A percentile compares a stretch with the other conserved stretches of the same genome.
Conservation (phyloP, 768 basidiomycete species). For the Astraeus odoratus region DNA sequence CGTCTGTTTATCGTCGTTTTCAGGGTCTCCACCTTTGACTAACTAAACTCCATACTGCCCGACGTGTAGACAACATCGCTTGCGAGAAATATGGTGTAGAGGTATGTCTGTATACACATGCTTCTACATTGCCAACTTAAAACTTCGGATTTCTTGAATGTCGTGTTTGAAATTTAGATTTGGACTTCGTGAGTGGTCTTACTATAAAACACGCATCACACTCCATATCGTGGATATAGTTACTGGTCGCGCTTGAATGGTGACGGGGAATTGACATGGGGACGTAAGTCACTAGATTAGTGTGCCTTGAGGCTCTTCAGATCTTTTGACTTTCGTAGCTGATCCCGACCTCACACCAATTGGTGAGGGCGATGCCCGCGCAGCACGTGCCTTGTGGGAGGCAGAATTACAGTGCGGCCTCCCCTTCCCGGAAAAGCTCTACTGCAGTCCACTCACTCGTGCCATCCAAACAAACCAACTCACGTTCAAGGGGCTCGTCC, state of each 20-base stretch:
- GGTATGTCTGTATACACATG: slow-evolving; percentile 18
- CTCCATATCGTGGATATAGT: slow-evolving; percentile 26
- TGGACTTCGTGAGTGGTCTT: no score
- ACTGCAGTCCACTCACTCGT: slow-evolving; percentile 57
- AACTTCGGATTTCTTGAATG: no score
- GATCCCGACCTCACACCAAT: slow-evolving; percentile 57
- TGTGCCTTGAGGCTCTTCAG: background rate
- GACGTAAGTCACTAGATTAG: slow-evolving; percentile 44
- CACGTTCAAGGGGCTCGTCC: slow-evolving; percentile 39
- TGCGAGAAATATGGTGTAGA: slow-evolving; percentile 56
- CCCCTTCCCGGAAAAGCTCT: slow-evolving; percentile 48
- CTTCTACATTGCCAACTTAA: background rate
- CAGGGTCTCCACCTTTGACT: slow-evolving; percentile 39
- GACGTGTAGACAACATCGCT: slow-evolving; percentile 57
- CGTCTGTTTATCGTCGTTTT: slow-evolving; percentile 40
- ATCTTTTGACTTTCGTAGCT: slow-evolving; percentile 30
- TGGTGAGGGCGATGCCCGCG: slow-evolving; percentile 50
- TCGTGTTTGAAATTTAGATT: no score
- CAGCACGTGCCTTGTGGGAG: slow-evolving; percentile 41
- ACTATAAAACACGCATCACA: no score
- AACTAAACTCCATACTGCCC: slow-evolving; percentile 48
- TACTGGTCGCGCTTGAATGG: slow-evolving; percentile 58
- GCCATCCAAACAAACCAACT: slow-evolving; percentile 51
- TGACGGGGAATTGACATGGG: slow-evolving; percentile 65
- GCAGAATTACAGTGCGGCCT: slow-evolving; percentile 35